These are phyloP conservation scores for Penicillium coffeae DNA, from an alignment of 495 filamentous ascomycete genomes.

Conservation along the genomic window DNA sequence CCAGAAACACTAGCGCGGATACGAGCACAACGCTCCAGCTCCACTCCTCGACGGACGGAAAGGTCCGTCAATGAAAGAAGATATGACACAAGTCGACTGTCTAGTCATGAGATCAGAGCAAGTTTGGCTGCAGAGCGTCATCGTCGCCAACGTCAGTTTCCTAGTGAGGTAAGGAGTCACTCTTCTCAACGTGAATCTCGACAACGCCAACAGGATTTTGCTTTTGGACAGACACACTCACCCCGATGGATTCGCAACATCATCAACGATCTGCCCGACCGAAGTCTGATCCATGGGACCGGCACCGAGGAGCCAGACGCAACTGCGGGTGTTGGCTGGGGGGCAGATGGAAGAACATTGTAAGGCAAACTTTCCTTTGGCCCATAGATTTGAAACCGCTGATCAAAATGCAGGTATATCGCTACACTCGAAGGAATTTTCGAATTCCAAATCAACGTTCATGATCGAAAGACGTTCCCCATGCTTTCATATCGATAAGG, in stretches of 20 bases:
- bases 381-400: conserved; percentile 2
- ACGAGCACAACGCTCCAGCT: conserved; percentile 32
- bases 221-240: conserved; percentile 36
- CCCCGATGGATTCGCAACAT: conserved; percentile 41
- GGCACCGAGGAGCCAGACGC: conserved; percentile 39
- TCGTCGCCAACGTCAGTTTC: conserved; percentile 38
- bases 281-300: conserved; percentile 26
- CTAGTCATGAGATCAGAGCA: conserved; percentile 34
- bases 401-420: conserved; percentile 52
- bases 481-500: conserved; percentile 54
- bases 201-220: conserved; percentile 30
- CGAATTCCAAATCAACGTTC: conserved; percentile 64
- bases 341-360: conserved; percentile 64
- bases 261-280: conserved; percentile 40
- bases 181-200: conserved; percentile 31
- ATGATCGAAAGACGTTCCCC: conserved; percentile 63
- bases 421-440: conserved; percentile 73
- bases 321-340: conserved; percentile 69
- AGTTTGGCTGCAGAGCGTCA: conserved; percentile 41
- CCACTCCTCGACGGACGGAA: conserved; percentile 29
- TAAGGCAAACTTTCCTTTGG: conserved; percentile 41
- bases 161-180: conserved; percentile 36
- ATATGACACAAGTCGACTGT: conserved; percentile 28
- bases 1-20: conserved; percentile 20
- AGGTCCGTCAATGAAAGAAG: conserved; percentile 26